Evolutionary conservation across 2,329 filamentous ascomycete species (phyloP).

Genomic region (Sclerotinia glacialis): DNA sequence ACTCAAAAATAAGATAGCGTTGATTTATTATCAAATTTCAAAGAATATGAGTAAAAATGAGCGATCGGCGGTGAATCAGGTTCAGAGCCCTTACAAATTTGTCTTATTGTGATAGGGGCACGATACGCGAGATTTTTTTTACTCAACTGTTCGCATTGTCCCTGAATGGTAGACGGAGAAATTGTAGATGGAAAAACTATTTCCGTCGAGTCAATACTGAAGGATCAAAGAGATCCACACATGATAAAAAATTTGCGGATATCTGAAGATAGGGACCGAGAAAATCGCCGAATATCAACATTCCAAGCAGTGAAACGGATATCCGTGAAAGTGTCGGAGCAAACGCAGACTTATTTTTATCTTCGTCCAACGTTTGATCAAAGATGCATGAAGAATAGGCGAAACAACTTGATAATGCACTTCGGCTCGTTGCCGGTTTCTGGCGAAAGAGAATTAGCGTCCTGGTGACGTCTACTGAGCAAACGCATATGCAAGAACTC

Average conservation of each 20-base stretch:
- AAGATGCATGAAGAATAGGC: not conserved
- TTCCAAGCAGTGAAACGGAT: not conserved
- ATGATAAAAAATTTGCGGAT: not conserved
- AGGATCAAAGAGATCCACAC: not conserved
- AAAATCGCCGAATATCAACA: not conserved
- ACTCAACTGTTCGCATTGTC: not conserved
- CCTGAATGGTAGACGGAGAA: not conserved
- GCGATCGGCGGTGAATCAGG: too few species aligned
- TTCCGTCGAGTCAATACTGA: not conserved
- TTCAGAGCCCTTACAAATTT: too few species aligned
- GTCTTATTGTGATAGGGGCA: too few species aligned
- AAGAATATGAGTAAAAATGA: too few species aligned
- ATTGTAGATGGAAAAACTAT: not conserved
- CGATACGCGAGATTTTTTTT: too few species aligned
- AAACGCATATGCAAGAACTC: too few species aligned
- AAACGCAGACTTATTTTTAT: not conserved
- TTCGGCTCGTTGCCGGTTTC: conserved; percentile 4
- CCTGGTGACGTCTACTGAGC: not conserved
- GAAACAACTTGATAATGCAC: not conserved
- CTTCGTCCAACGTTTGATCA: not conserved
- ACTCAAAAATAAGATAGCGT: too few species aligned
- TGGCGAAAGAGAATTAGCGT: conserved; percentile 6
- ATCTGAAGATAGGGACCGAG: not conserved
- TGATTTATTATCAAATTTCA: too few species aligned
- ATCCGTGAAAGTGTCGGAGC: not conserved